Evolutionary conservation across 306 rosid species (phyloP), one percentile per base, ranked within the genome.

Genomic region (Luffa acutangula): DNA sequence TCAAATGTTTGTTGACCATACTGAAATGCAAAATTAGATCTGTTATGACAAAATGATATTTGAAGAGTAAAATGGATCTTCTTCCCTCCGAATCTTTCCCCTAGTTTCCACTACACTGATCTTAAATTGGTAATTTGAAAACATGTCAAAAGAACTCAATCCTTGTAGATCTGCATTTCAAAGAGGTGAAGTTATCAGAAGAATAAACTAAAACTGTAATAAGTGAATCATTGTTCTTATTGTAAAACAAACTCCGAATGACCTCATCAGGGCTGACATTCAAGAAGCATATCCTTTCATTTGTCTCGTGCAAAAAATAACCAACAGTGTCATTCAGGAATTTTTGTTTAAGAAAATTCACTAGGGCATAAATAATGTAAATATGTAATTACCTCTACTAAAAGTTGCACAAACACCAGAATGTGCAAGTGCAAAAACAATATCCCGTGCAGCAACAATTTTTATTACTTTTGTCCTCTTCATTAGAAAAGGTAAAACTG

Each of bases 201-300:
- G 98, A 97, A 89, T 91, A 93, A 79, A 93, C 98, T 1, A 97
- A 93, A 76, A 93, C 98, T 0, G 95, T 93, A 82, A 93, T 93
- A 75, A 93, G 97, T 13, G 98, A 93, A 57, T 93, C 97, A 51
- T 93, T 93, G 90, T 93, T 93, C 85, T 91, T 93, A 74, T 93
- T 93, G 80, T 91, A 93, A 87, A 93, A 93, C 84, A 93, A 88
- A 80, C 98, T 93, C 43, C 98, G 88, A 49, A 93, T 93, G 56
- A 93, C 97, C 89, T 93, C 98, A 70, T 93, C 98, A 3, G 90
- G 97, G 75, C 95, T 84, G 74, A 93, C 89, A 79, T 93, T 93
- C 90, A 93, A 66, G 86, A 90, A 93, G 84, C 98, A 93, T 87
- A 93, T 87, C 89, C 93, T 89, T 83, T 91, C 87, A 76, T 93